Conservation (phyloP, 805 yeast genomes). For the Lachancea kluyveri region DNA sequence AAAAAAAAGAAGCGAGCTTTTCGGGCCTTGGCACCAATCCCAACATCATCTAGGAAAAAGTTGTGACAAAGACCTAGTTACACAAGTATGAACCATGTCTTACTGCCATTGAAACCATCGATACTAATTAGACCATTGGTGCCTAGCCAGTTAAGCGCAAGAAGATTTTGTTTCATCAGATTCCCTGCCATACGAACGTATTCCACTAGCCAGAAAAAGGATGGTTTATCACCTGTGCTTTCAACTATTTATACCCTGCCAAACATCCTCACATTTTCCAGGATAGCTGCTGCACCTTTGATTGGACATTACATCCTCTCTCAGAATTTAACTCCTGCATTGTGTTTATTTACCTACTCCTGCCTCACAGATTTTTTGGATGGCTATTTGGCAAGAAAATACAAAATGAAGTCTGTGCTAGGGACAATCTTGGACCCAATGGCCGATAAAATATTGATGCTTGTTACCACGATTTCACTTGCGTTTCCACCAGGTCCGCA, state of each 20-base stretch:
- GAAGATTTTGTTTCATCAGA: too few relatives aligned
- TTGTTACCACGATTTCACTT: constrained; percentile 73
- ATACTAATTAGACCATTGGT: too few relatives aligned
- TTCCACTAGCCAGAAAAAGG: too few relatives aligned
- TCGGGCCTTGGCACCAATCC: too few relatives aligned
- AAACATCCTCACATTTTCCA: constrained; percentile 71
- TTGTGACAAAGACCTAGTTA: too few relatives aligned
- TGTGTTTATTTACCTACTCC: constrained; percentile 73
- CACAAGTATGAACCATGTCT: too few relatives aligned
- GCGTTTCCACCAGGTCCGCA: constrained; percentile 43
- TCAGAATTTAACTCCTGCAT: constrained; percentile 57
- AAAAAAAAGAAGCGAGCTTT: too few relatives aligned
- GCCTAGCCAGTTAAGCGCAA: too few relatives aligned
- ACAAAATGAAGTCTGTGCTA: constrained; percentile 66
- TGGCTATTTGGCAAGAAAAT: constrained; percentile 84
- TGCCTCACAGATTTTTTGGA: constrained; percentile 89
- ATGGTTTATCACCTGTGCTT: constrained; percentile 1
- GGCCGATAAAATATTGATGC: constrained; percentile 91
- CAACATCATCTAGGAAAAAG: too few relatives aligned
- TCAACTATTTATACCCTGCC: constrained; percentile 73
- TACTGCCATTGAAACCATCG: too few relatives aligned
- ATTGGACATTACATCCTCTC: constrained; percentile 74
- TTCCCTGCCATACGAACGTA: too few relatives aligned
- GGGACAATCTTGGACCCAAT: constrained; percentile 93
- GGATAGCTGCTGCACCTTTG: constrained; percentile 77